phyloP scores from a whole-genome alignment of 2,329 filamentous ascomycete genomes.

The Exophiala xenobiotica region DNA sequence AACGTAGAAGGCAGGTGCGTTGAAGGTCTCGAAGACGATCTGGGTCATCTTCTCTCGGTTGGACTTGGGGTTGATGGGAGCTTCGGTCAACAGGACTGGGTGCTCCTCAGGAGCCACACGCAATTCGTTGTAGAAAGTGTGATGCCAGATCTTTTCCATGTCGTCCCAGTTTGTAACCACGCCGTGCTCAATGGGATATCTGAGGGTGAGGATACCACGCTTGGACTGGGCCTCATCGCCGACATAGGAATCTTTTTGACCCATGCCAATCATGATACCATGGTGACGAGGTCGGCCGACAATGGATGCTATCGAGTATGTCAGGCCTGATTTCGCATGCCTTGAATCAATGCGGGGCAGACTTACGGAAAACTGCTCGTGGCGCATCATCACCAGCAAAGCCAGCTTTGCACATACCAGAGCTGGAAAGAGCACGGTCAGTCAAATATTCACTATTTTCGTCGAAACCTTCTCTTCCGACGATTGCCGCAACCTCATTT shows the following conservation, averaged over 20 bases:
- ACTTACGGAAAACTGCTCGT: conserved; percentile 99
- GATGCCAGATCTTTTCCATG: conserved; percentile 99
- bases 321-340: conserved; percentile 4
- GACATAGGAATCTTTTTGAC: conserved; percentile 99
- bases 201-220: conserved; percentile 99
- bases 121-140: conserved; percentile 99
- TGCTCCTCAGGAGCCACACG: conserved; percentile 99
- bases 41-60: conserved; percentile 99
- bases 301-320: conserved; percentile 73
- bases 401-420: conserved; percentile 99
- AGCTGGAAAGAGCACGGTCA: conserved; percentile 60
- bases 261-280: conserved; percentile 99
- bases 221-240: conserved; percentile 99
- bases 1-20: conserved; percentile 99
- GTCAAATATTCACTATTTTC: conserved; percentile 15
- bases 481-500: conserved; percentile 7
- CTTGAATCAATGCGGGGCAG: conserved; percentile 15
- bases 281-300: conserved; percentile 99
- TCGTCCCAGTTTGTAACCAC: conserved; percentile 99
- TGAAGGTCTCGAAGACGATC: conserved; percentile 99
- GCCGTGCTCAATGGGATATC: conserved; percentile 99
- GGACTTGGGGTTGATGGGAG: conserved; percentile 99
- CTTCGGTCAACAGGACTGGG: conserved; percentile 97
- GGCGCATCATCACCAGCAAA: conserved; percentile 99
- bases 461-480: conserved; percentile 16